Evolutionary conservation across 169 alveolate genomes (phyloP).

Genomic region (Eimeria acervulina): DNA sequence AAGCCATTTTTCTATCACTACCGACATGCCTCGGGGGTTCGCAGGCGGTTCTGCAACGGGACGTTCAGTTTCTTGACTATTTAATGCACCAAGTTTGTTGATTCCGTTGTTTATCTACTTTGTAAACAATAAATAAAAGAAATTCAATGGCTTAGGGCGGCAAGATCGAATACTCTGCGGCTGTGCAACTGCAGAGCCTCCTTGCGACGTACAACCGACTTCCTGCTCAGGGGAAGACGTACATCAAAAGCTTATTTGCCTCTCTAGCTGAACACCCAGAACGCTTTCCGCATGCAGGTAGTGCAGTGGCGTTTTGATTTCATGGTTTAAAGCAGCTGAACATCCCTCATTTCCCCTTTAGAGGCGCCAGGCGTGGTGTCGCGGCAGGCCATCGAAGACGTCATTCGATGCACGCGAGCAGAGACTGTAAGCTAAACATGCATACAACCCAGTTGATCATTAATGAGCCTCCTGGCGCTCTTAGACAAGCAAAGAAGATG

Average conservation of each 20-base stretch:
- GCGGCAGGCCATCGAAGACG: conserved; percentile 38
- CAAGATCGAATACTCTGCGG: conserved; percentile 34
- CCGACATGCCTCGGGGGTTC: background rate
- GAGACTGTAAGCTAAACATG: conserved; percentile 58
- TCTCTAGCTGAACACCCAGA: conserved; percentile 64
- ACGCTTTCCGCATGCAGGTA: conserved; percentile 62
- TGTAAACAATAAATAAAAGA: no score
- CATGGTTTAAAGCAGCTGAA: background rate
- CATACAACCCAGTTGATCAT: background rate
- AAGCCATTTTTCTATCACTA: background rate
- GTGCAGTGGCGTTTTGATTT: no score
- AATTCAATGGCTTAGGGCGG: conserved; percentile 21
- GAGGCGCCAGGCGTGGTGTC: conserved; percentile 80
- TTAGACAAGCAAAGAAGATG: conserved; percentile 66
- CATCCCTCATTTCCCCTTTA: background rate
- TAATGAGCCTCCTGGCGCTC: background rate
- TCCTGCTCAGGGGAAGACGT: background rate
- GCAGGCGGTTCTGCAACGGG: conserved; percentile 69
- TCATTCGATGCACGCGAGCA: conserved; percentile 47
- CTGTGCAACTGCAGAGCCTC: conserved; percentile 62
- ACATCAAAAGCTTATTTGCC: conserved; percentile 5
- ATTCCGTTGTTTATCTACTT: no score
- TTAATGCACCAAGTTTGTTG: conserved; percentile 69
- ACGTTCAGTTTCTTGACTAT: conserved; percentile 52
- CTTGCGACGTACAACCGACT: conserved; percentile 38